Percentiles rank a stretch among this genome's conserved stretches.
phyloP scores from a whole-genome alignment of 768 basidiomycete species.

The Russula vinacea region DNA sequence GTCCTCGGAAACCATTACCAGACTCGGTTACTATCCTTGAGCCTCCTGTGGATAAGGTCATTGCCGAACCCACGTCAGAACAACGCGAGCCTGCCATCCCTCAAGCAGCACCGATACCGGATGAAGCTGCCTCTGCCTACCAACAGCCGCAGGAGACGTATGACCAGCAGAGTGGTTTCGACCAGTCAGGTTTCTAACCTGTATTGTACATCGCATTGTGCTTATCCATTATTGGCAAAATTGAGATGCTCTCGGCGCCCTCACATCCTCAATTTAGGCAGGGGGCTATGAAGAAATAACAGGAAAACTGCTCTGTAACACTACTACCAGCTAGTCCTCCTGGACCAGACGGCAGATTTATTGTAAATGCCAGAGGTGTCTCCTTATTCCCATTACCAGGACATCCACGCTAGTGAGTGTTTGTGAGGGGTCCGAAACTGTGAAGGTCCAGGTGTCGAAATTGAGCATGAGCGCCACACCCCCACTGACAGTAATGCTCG shows the following conservation, averaged over 20 bases:
- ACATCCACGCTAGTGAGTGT: constrained; percentile 40
- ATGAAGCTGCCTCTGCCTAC: constrained; percentile 40
- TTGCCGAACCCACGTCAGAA: constrained; percentile 87
- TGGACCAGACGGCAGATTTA: constrained; percentile 41
- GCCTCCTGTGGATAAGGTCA: constrained; percentile 86
- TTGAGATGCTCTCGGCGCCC: not conserved
- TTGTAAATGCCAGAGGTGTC: constrained; percentile 35
- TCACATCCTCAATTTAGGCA: not conserved
- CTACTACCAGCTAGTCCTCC: constrained; percentile 53
- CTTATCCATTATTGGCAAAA: constrained; percentile 2
- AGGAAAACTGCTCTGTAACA: constrained; percentile 32
- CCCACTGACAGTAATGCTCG: constrained; percentile 40
- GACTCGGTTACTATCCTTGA: constrained; percentile 90
- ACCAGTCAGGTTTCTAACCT: constrained; percentile 41
- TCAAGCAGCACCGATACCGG: constrained; percentile 50
- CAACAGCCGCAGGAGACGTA: constrained; percentile 40
- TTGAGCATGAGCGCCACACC: constrained; percentile 48
- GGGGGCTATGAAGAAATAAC: not conserved
- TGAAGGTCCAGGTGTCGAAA: constrained; percentile 43
- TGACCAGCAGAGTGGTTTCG: constrained; percentile 33
- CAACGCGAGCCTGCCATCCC: constrained; percentile 65
- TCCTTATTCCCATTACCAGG: constrained; percentile 35
- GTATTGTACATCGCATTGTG: constrained; percentile 19
- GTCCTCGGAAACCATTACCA: constrained; percentile 91
- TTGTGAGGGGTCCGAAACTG: constrained; percentile 67